Evolutionary conservation across 2,329 filamentous ascomycete genomes (phyloP).

Genomic region (Monosporascus sp.): DNA sequence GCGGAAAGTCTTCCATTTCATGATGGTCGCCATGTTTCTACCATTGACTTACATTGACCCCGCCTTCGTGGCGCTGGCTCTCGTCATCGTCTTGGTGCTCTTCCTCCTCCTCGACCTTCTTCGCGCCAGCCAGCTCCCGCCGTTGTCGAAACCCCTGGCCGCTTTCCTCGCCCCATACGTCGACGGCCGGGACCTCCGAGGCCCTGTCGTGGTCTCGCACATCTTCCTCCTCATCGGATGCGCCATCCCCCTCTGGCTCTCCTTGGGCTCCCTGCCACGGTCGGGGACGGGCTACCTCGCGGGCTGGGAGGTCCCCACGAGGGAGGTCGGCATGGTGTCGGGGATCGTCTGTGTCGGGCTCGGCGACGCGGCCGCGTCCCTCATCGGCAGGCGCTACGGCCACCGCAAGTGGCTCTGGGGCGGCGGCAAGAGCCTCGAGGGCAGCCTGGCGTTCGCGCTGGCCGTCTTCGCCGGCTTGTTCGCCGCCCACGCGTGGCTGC

Average conservation of each 20-base stretch:
- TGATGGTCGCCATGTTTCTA: constrained; percentile 95
- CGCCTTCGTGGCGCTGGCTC: constrained; percentile 71
- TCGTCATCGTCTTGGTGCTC: constrained; percentile 73
- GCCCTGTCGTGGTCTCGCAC: constrained; percentile 91
- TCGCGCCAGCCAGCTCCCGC: constrained; percentile 85
- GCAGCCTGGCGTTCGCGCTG: constrained; percentile 71
- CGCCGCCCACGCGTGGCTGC: constrained; percentile 68
- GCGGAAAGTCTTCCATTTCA: constrained; percentile 95
- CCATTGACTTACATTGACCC: constrained; percentile 85
- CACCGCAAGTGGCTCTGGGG: constrained; percentile 93
- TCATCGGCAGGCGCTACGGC: constrained; percentile 84
- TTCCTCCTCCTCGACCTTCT: constrained; percentile 89
- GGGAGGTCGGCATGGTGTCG: constrained; percentile 85
- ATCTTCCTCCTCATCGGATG: constrained; percentile 95
- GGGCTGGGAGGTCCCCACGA: constrained; percentile 70
- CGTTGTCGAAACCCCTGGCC: constrained; percentile 79
- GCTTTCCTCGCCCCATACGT: constrained; percentile 89
- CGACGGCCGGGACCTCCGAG: constrained; percentile 86
- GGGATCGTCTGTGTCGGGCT: constrained; percentile 93
- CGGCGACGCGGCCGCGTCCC: constrained; percentile 86
- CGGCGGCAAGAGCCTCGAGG: constrained; percentile 92
- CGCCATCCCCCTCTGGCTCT: constrained; percentile 89
- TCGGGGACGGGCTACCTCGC: constrained; percentile 48
- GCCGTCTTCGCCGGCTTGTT: constrained; percentile 75
- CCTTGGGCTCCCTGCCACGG: constrained; percentile 64